Conservation (phyloP, 169 alveolate genomes). For the Plasmodium ovale region DNA sequence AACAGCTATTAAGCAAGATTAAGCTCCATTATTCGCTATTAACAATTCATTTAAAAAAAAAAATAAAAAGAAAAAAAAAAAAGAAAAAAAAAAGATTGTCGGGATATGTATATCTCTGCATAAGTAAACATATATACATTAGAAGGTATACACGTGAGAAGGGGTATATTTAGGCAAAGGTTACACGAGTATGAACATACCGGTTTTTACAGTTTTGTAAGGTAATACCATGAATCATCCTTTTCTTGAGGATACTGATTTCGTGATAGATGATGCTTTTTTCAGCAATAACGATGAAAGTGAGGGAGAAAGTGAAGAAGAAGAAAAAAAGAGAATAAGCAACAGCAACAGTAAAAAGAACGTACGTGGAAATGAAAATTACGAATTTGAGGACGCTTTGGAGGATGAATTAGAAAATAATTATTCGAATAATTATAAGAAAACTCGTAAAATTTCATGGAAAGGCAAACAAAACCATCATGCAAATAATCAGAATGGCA, state of each 20-base stretch:
- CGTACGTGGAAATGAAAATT: too few relatives aligned
- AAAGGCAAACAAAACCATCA: conserved; percentile 6
- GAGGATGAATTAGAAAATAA: not conserved
- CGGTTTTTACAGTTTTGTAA: not conserved
- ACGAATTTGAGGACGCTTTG: not conserved
- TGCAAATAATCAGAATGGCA: not conserved
- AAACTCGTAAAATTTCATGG: not conserved
- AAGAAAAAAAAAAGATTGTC: too few relatives aligned
- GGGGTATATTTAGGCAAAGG: too few relatives aligned
- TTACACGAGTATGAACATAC: too few relatives aligned
- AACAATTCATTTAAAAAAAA: too few relatives aligned
- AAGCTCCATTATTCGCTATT: too few relatives aligned
- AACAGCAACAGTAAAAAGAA: too few relatives aligned
- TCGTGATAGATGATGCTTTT: conserved; percentile 41
- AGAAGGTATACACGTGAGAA: not conserved
- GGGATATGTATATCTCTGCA: too few relatives aligned
- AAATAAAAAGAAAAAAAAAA: too few relatives aligned
- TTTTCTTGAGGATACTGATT: conserved; percentile 31
- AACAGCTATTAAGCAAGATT: too few relatives aligned
- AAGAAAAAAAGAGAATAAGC: not conserved
- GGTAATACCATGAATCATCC: conserved; percentile 20
- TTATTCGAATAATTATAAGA: not conserved
- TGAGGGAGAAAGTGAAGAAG: conserved; percentile 30
- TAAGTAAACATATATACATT: not conserved
- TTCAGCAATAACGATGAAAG: not conserved